Base-by-base conservation (phyloP, 176 grass and related monocot genomes). In the Leersia perrieri region DNA sequence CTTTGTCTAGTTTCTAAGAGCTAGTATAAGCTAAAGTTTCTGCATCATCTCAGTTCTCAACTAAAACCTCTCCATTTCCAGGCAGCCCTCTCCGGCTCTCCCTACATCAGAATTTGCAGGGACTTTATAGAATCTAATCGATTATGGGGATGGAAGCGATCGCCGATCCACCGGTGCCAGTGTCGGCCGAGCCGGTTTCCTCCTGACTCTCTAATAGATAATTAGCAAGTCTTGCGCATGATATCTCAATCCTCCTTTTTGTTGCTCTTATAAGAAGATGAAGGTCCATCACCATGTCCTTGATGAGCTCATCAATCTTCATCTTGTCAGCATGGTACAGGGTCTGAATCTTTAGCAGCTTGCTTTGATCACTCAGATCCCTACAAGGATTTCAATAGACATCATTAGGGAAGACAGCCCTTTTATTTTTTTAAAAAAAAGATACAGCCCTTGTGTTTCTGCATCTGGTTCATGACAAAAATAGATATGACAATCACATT, bases 251-350 rank as follows among this genome's bases (percentile, higher is more conserved):
- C 39, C 39, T 60, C 15, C 32, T 26, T 26, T 35, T 33, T 14
- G 36, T 53, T 4, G 67, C 51, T 7, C 44, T 39, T 18, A 89
- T 74, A 1, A 92, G 89, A 69, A 74, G 44, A 40, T 94, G 84
- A 68, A 92, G 89, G 70, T 40, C 81, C 34, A 92, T 53, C 18
- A 94, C 78, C 68, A 89, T 77, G 3, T 89, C 87, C 12, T 88
- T 66, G 77, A 94, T 87, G 62, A 79, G 25, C 65, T n/a, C 28
- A 72, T 92, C 92, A 25, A 77, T 91, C 69, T 92, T 91, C 41
- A 82, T 74, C 63, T 82, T 87, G 34, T 92, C 83, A 51, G 84
- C 92, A 80, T 92, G 69, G 44, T 89, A 51, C 45, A 94, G 77
- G 15, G 87, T 85, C 72, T 92, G 47, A 89, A 88, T 79, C 73